Percentiles rank a stretch among this genome's conserved stretches.
phyloP scores from a whole-genome alignment of 495 filamentous ascomycete species.

The Cercophora sp. region DNA sequence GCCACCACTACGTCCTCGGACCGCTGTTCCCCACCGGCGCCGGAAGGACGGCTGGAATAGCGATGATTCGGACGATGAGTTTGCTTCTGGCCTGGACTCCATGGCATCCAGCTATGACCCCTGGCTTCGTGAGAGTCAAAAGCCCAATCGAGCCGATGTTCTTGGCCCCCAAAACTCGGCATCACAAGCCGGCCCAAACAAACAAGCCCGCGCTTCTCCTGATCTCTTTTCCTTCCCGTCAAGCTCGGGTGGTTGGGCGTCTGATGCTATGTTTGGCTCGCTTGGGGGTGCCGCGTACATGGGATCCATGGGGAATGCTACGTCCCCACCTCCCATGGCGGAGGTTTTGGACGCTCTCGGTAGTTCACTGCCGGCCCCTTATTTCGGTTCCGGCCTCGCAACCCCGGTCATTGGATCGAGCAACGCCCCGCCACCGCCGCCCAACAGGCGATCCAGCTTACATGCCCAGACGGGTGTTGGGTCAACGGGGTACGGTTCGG shows the following conservation, averaged over 20 bases:
- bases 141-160: constrained; percentile 22
- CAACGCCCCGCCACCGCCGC: constrained; percentile 31
- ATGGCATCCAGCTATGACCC: constrained; percentile 33
- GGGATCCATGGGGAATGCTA: constrained; percentile 19
- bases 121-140: constrained; percentile 43
- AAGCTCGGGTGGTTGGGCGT: constrained; percentile 35
- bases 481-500: constrained; percentile 5
- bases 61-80: constrained; percentile 27
- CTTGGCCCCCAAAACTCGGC: constrained; percentile 22
- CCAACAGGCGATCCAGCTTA: constrained; percentile 42
- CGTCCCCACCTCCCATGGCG: constrained; percentile 28
- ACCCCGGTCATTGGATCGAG: constrained; percentile 9
- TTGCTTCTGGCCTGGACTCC: constrained; percentile 20
- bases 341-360: constrained; percentile 36
- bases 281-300: constrained; percentile 33
- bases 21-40: constrained; percentile 20
- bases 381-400: constrained; percentile 26
- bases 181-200: constrained; percentile 19
- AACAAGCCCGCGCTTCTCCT: constrained; percentile 28
- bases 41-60: constrained; percentile 26
- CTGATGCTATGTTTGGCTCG: constrained; percentile 40
- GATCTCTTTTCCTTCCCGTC: constrained; percentile 46
- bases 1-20: constrained; percentile 26
- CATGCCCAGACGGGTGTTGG: constrained; percentile 33
- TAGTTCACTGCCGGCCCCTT: constrained; percentile 27